phyloP scores from a whole-genome alignment of 371 early-diverging fungal genomes.

The Amoeboradix gromovi region DNA sequence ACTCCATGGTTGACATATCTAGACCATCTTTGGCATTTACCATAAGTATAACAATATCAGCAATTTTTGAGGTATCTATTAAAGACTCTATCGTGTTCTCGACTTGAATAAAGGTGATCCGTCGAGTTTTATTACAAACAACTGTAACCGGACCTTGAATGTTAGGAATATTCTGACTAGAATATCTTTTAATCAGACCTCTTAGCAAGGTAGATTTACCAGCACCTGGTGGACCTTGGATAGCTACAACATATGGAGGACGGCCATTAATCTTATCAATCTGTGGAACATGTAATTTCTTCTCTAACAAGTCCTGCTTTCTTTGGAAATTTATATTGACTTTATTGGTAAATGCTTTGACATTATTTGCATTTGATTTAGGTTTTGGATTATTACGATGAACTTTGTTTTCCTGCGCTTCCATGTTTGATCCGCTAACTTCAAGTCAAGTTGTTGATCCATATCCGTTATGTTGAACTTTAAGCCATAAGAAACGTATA shows the following conservation, averaged over 20 bases:
- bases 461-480: no score
- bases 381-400: neutral
- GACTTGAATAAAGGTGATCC: conserved; percentile 84
- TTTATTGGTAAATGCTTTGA: neutral
- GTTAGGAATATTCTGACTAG: conserved; percentile 61
- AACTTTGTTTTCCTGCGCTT: neutral
- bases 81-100: conserved; percentile 82
- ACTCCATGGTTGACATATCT: conserved; percentile 99
- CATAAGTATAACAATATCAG: conserved; percentile 78
- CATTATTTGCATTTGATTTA: neutral
- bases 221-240: conserved; percentile 77
- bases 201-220: conserved; percentile 84
- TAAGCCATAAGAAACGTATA: no score
- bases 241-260: conserved; percentile 71
- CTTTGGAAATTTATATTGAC: neutral
- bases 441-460: no score
- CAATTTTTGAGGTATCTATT: conserved; percentile 90
- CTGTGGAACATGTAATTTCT: conserved; percentile 72
- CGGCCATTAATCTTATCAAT: conserved; percentile 69
- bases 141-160: conserved; percentile 87
- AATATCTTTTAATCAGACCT: conserved; percentile 75
- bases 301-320: conserved; percentile 14
- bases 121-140: conserved; percentile 42
- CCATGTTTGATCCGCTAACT: neutral
- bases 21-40: conserved; percentile 91